Evolutionary conservation across 768 basidiomycete genomes (phyloP), one percentile per base, ranked within the genome.

Genomic region (Mycena rebaudengoi): DNA sequence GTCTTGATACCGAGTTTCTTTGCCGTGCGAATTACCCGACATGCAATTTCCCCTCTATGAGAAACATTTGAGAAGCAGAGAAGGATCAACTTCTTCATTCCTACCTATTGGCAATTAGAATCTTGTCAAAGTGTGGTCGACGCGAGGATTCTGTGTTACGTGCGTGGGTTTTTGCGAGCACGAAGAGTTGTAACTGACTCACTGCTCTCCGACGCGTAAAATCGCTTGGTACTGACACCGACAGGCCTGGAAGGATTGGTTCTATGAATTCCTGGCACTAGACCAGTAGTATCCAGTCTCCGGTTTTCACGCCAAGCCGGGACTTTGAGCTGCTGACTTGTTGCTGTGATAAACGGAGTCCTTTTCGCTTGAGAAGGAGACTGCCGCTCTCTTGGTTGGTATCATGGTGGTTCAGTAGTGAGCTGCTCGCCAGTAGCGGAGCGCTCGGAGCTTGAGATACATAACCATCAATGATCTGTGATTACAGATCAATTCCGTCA

Each of bases 21-120:
- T 3, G 94, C 94, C 0, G 96, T 97, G 25, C 92, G 89, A 57
- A 97, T 97, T 43, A 98, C 94, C 20, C 96, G 90, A 75, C 96
- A 98, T 6, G 96, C 95, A 66, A 98, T 98, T 77, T 98, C 96
- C 46, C 96, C 96, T 75, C 95, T 97, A 64, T 14, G 33, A 12
- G 28, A 2, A 43, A 32, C 23, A 59, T 29, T 25, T 26, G 43
- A 13, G 30, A 25, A 12, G 26, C 13, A 7, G 8, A 40, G 37
- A 7, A n/a, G 18, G 14, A 18, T 23, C 12, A 12, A 39, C 16
- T 7, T 23, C 11, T 28, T 5, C 10, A 55, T 35, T 11, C 80
- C 53, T 57, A 91, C 95, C 95, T 82, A 72, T 98, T 98, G 0
- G 95, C 95, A 59, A 98, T 88, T 23, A 98, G 83, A 62, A 96